phyloP scores from a whole-genome alignment of 192 early-diverging fungal genomes.

The Chytriomyces sp. region DNA sequence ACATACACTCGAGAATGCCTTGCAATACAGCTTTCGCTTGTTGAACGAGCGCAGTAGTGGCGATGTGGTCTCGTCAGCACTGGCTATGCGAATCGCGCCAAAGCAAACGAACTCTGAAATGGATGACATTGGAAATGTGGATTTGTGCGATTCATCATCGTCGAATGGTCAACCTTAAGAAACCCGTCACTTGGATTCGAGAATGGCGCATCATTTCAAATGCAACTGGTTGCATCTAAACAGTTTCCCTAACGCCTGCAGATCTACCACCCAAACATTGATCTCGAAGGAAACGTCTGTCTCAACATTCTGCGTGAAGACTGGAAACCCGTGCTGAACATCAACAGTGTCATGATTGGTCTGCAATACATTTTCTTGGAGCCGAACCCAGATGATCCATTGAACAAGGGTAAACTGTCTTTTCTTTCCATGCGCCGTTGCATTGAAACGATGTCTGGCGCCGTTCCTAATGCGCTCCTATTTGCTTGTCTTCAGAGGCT shows the following conservation, averaged over 20 bases:
- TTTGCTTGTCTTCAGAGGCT: conserved; percentile 62
- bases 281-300: conserved; percentile 94
- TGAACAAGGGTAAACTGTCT: conserved; percentile 79
- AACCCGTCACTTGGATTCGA: too few species aligned
- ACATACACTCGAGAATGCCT: neutral
- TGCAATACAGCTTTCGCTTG: neutral
- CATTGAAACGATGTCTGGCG: neutral
- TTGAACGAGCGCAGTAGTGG: neutral
- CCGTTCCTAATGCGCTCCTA: neutral
- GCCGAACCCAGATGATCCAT: conserved; percentile 95
- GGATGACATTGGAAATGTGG: too few species aligned
- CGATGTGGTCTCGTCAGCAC: neutral
- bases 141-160: too few species aligned
- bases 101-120: neutral
- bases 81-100: neutral
- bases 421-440: neutral
- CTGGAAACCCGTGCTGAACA: conserved; percentile 97
- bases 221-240: too few species aligned
- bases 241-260: conserved; percentile 30
- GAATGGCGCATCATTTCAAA: too few species aligned
- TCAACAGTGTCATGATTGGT: conserved; percentile 89
- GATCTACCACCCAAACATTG: conserved; percentile 99
- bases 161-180: too few species aligned
- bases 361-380: conserved; percentile 90
- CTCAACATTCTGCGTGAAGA: conserved; percentile 97